Percentiles rank a stretch among this genome's conserved stretches.
phyloP scores from a whole-genome alignment of 495 filamentous ascomycete genomes.

The Podospora conica region DNA sequence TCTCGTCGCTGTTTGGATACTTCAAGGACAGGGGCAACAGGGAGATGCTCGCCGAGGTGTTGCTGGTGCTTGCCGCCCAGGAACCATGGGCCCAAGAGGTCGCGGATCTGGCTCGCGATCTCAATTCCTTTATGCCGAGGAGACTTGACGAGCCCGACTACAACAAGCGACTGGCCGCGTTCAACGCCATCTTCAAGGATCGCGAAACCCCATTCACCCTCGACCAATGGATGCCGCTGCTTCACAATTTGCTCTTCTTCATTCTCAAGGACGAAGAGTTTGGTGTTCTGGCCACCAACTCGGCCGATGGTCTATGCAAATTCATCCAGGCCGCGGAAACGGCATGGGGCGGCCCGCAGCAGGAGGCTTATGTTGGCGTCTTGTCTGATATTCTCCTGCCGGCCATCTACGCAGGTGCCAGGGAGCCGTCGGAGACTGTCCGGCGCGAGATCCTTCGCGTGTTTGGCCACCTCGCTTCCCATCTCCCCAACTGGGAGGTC shows the following conservation, averaged over 20 bases:
- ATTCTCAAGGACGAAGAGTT: slow-evolving; percentile 84
- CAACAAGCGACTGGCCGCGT: slow-evolving; percentile 70
- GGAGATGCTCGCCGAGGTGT: slow-evolving; percentile 61
- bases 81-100: slow-evolving; percentile 55
- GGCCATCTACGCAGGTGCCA: slow-evolving; percentile 64
- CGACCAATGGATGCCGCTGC: slow-evolving; percentile 83
- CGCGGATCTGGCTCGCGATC: slow-evolving; percentile 64
- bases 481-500: slow-evolving; percentile 59
- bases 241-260: slow-evolving; percentile 86
- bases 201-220: slow-evolving; percentile 48
- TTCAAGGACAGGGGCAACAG: slow-evolving; percentile 76
- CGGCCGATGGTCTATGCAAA: slow-evolving; percentile 70
- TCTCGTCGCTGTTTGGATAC: slow-evolving; percentile 74
- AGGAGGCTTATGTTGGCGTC: slow-evolving; percentile 40
- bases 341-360: slow-evolving; percentile 28
- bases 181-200: slow-evolving; percentile 61
- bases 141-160: slow-evolving; percentile 82
- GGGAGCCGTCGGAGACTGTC: slow-evolving; percentile 74
- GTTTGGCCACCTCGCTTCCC: slow-evolving; percentile 68
- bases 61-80: slow-evolving; percentile 59
- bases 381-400: slow-evolving; percentile 62
- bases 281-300: slow-evolving; percentile 71
- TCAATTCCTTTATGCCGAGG: slow-evolving; percentile 67
- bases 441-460: slow-evolving; percentile 72
- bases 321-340: slow-evolving; percentile 58